A percentile compares a stretch with the other conserved stretches of the same genome.
phyloP scores from a whole-genome alignment of 1,284 basidiomycete genomes.

The Ustilago hordei region DNA sequence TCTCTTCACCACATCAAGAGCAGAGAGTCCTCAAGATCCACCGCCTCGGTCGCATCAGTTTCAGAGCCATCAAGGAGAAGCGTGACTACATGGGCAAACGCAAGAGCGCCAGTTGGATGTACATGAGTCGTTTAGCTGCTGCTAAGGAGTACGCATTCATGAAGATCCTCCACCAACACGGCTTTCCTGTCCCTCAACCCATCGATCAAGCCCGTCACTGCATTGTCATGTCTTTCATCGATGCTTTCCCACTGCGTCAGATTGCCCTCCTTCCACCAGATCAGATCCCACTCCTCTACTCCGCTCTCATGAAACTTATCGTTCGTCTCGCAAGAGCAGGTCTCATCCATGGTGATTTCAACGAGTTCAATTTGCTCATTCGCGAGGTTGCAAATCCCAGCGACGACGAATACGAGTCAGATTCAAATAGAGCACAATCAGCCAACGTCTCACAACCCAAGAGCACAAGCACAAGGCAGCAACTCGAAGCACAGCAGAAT shows the following conservation, averaged over 20 bases:
- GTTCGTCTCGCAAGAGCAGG: conserved; percentile 92
- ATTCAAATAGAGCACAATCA: conserved; percentile 20
- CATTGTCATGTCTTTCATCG: conserved; percentile 94
- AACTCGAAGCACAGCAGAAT: background rate
- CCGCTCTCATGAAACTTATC: conserved; percentile 92
- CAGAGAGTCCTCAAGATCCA: conserved; percentile 93
- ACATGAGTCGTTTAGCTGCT: conserved; percentile 94
- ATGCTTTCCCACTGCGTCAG: conserved; percentile 96
- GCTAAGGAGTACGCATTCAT: conserved; percentile 99
- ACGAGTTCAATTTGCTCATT: conserved; percentile 99
- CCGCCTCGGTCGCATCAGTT: conserved; percentile 92
- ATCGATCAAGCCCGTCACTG: conserved; percentile 95
- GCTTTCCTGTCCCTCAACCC: conserved; percentile 91
- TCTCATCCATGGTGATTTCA: conserved; percentile 98
- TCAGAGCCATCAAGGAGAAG: conserved; percentile 95
- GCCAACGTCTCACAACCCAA: conserved; percentile 16
- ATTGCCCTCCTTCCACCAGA: conserved; percentile 82
- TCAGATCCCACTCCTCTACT: conserved; percentile 84
- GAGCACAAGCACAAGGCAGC: conserved; percentile 2
- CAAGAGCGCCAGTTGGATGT: conserved; percentile 98
- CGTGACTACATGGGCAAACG: conserved; percentile 96
- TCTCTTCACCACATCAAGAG: conserved; percentile 83
- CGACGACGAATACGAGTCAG: conserved; percentile 33
- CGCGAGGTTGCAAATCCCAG: conserved; percentile 70
- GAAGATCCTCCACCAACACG: conserved; percentile 95